Base-by-base conservation (phyloP, 306 rosid genomes). In the Senna tora region DNA sequence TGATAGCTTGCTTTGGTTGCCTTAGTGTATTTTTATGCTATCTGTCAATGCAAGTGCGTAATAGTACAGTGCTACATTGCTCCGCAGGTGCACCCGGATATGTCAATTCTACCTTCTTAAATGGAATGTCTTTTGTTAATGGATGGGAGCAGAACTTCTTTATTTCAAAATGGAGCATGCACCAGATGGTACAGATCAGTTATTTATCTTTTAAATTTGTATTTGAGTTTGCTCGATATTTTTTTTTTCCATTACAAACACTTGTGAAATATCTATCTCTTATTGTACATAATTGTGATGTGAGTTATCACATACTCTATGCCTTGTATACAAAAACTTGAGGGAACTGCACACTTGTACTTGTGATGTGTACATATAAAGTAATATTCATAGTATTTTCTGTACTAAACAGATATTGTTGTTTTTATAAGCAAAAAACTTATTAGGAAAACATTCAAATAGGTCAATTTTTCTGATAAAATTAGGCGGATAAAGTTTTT, bases 151-250 rank as follows among this genome's bases (percentile, higher is more conserved):
- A 90, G 69, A 89, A 80, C 45, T 76, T 94, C 76, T 94, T 71
- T 74, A 86, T 94, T 83, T 91, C 99, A 66, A 94, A 94, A 83
- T 94, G 99, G 99, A 87, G 89, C 90, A 87, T 94, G 94, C 99
- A 94, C 87, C 97, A 94, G 69, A 79, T 94, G 97, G 99, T 94
- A 94, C 60, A 78, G 28, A 59, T 71, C 51, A 74, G 49, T 71
- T 68, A 32, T 65, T 66, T 72, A 42, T 25, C 7, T 21, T 72
- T 47, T 71, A 39, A 10, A 62, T 17, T 66, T 70, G 53, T 64
- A 28, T 22, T 32, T 72, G 53, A 65, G 22, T 52, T 59, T 16
- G 20, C 25, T 52, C 17, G n/a, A 57, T 22, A 7, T 19, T 69
- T 6, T 6, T 61, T 61, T 47, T 14, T 33, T 56, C 25, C 36